Conservation (phyloP, 2,329 filamentous ascomycete species). For the Tolypocladium nubicola region DNA sequence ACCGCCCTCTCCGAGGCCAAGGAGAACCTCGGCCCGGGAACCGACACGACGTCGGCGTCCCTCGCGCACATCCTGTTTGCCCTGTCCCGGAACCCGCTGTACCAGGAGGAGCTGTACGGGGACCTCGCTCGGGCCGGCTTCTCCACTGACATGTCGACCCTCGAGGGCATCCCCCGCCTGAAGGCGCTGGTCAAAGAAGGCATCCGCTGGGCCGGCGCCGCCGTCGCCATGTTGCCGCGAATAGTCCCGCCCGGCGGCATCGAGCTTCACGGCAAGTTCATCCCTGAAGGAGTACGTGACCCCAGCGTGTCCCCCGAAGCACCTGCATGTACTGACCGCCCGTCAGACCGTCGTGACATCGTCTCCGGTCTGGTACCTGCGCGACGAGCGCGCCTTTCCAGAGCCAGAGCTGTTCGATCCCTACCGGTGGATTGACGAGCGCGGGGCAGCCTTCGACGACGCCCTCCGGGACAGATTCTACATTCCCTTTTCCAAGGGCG, state of each 20-base stretch:
- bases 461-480: not conserved
- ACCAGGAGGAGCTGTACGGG: not conserved
- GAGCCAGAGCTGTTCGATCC: not conserved
- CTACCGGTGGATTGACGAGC: not conserved
- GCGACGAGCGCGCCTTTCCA: not conserved
- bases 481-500: not conserved
- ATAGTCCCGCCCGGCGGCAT: not conserved
- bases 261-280: not conserved
- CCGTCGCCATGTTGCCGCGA: not conserved
- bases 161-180: not conserved
- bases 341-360: not conserved
- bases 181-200: not conserved
- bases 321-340: not conserved
- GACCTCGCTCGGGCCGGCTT: not conserved
- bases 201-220: not conserved
- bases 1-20: not conserved
- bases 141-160: not conserved
- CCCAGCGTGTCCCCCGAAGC: not conserved
- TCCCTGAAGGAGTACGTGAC: not conserved
- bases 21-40: not conserved
- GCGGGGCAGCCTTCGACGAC: not conserved
- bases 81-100: not conserved
- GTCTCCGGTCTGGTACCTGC: not conserved
- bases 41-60: not conserved
- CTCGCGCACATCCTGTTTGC: not conserved